A percentile compares a stretch with the other conserved stretches of the same genome.
These are phyloP conservation scores for Starmera amethionina DNA, from an alignment of 805 yeast genomes.

Conservation along the genomic window DNA sequence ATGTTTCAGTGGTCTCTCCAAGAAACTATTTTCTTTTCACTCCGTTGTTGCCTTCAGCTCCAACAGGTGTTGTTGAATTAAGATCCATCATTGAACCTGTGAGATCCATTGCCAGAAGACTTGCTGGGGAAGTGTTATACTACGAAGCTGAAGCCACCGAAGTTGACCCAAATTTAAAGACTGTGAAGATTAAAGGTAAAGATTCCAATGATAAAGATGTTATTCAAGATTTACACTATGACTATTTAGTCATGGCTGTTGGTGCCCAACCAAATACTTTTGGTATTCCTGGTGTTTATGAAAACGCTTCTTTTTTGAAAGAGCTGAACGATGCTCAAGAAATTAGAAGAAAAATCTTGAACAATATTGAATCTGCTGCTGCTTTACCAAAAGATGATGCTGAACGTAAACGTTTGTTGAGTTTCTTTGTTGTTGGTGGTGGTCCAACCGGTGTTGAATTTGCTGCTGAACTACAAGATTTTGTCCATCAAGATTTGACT, in stretches of 20 bases:
- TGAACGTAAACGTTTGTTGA: slow-evolving; percentile 77
- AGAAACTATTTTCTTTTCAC: slow-evolving; percentile 93
- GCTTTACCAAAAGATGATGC: slow-evolving; percentile 61
- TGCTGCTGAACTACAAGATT: slow-evolving; percentile 94
- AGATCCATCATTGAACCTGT: slow-evolving; percentile 94
- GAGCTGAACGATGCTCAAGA: slow-evolving; percentile 83
- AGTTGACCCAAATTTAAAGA: slow-evolving; percentile 64
- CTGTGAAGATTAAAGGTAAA: slow-evolving; percentile 49
- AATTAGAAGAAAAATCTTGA: slow-evolving; percentile 76
- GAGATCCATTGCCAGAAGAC: slow-evolving; percentile 72
- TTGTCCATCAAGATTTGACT: slow-evolving; percentile 79
- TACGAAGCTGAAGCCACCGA: slow-evolving; percentile 86
- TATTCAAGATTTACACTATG: slow-evolving; percentile 46
- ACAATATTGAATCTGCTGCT: slow-evolving; percentile 82
- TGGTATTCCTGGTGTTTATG: slow-evolving; percentile 90
- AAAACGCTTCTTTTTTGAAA: slow-evolving; percentile 80
- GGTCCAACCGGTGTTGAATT: slow-evolving; percentile 72
- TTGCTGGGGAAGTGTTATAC: slow-evolving; percentile 68
- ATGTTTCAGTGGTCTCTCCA: slow-evolving; percentile 86
- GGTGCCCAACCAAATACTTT: slow-evolving; percentile 94
- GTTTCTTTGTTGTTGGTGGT: slow-evolving; percentile 65
- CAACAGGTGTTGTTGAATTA: slow-evolving; percentile 84
- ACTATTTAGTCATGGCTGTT: slow-evolving; percentile 83
- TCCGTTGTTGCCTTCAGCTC: slow-evolving; percentile 90
- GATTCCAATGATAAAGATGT: slow-evolving; percentile 37